Conservation (phyloP, 1,284 basidiomycete species). For the Ceratobasidium sp. region DNA sequence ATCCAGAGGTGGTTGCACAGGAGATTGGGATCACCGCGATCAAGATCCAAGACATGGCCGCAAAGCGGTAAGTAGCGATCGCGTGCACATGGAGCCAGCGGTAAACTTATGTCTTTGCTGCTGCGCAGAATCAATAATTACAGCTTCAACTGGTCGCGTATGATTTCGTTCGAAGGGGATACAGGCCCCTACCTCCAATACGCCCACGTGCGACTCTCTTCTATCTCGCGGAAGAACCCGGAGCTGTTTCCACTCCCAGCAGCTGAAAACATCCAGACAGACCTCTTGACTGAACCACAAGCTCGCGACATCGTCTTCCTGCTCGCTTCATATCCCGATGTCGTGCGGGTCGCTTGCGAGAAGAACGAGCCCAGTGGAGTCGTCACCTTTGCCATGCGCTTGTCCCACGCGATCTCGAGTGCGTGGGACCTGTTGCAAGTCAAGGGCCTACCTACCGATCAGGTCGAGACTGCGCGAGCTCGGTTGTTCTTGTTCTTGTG, state of each 20-base stretch:
- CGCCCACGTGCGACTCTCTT: constrained; percentile 93
- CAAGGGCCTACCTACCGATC: constrained; percentile 73
- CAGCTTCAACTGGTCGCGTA: constrained; percentile 93
- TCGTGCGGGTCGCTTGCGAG: constrained; percentile 85
- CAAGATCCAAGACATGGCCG: constrained; percentile 98
- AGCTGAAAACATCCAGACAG: constrained; percentile 72
- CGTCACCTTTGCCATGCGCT: constrained; percentile 80
- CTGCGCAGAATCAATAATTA: constrained; percentile 90
- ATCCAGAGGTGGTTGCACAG: constrained; percentile 83
- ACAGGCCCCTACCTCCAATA: constrained; percentile 97
- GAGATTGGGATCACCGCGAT: constrained; percentile 96
- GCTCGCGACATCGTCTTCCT: constrained; percentile 90
- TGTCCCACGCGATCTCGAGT: constrained; percentile 84
- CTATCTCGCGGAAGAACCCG: constrained; percentile 94
- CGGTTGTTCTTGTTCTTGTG: constrained; percentile 90
- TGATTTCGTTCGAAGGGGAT: constrained; percentile 97
- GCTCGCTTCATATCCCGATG: constrained; percentile 90
- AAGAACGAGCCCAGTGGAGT: constrained; percentile 92
- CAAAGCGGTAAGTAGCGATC: constrained; percentile 73
- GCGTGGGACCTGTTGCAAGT: constrained; percentile 92
- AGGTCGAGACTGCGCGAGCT: constrained; percentile 83
- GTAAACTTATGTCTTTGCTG: constrained; percentile 33
- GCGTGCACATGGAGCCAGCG: not conserved
- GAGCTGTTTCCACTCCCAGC: constrained; percentile 82
- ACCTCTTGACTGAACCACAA: constrained; percentile 69